Conservation (phyloP, 1,284 basidiomycete genomes). For the Cutaneotrichosporon sp. region DNA sequence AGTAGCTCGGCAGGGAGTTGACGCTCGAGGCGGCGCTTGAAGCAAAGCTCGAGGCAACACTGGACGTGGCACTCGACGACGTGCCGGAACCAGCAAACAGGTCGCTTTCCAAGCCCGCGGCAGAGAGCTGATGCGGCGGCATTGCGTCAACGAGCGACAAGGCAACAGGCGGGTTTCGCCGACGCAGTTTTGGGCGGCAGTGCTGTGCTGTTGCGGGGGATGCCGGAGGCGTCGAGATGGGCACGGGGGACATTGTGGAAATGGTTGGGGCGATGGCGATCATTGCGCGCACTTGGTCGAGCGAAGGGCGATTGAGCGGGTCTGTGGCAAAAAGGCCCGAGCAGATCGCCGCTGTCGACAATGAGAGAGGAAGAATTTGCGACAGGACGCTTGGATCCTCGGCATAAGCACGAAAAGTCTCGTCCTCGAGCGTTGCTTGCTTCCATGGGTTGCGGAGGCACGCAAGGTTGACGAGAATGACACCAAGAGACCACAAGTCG, state of each 20-base stretch:
- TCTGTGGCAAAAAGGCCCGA: constrained; percentile 58
- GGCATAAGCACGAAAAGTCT: constrained; percentile 65
- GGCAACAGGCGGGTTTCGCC: background rate
- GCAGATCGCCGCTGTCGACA: constrained; percentile 52
- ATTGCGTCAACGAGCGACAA: background rate
- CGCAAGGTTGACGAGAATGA: constrained; percentile 84
- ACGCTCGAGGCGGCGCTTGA: background rate
- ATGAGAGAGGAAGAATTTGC: constrained; percentile 62
- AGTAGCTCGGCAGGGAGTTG: background rate
- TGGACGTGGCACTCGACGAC: too few relatives aligned
- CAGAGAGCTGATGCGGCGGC: too few relatives aligned
- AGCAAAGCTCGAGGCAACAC: background rate
- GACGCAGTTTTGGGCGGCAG: background rate
- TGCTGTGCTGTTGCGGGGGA: background rate
- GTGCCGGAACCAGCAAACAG: background rate
- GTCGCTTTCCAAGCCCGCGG: too few relatives aligned
- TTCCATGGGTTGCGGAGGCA: constrained; percentile 85
- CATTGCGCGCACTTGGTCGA: constrained; percentile 59
- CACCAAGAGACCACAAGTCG: constrained; percentile 92
- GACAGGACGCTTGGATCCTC: constrained; percentile 63
- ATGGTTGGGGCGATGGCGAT: constrained; percentile 61
- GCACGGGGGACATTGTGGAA: constrained; percentile 47
- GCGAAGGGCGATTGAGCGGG: constrained; percentile 54
- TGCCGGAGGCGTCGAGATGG: background rate
- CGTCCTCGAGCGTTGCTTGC: constrained; percentile 64